Conservation (phyloP, 2,329 filamentous ascomycete genomes). For the Lachnellula occidentalis region DNA sequence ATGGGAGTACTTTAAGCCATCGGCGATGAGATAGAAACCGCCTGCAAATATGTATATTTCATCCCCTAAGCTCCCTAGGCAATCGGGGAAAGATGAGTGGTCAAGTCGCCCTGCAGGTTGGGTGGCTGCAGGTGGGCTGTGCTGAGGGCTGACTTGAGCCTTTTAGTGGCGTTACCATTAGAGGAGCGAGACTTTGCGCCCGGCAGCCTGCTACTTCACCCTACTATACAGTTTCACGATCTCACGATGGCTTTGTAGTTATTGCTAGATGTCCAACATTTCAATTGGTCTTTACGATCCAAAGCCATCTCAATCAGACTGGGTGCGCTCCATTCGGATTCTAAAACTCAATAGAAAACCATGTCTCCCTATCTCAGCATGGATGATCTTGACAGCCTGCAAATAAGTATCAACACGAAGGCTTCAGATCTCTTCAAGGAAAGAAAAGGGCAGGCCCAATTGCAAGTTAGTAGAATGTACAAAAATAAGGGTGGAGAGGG, state of each 20-base stretch:
- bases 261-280: background rate
- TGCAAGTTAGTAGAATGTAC: conserved; percentile 9
- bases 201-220: background rate
- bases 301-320: no score
- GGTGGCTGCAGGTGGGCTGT: no score
- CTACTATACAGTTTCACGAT: background rate
- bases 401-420: conserved; percentile 7
- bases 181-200: background rate
- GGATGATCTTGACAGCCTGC: conserved; percentile 8
- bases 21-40: no score
- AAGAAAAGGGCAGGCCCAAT: conserved; percentile 2
- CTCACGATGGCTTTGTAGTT: background rate
- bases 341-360: background rate
- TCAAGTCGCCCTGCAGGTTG: no score
- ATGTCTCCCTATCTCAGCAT: background rate
- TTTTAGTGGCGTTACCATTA: background rate
- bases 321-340: no score
- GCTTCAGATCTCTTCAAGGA: conserved; percentile 13
- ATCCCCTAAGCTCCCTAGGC: no score
- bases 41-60: no score
- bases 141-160: no score
- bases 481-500: background rate
- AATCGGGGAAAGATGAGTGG: no score
- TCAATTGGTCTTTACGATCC: background rate
- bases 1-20: no score